Evolutionary conservation across 768 basidiomycete genomes (phyloP).

Genomic region (Tylopilus plumbeoviolaceoides): DNA sequence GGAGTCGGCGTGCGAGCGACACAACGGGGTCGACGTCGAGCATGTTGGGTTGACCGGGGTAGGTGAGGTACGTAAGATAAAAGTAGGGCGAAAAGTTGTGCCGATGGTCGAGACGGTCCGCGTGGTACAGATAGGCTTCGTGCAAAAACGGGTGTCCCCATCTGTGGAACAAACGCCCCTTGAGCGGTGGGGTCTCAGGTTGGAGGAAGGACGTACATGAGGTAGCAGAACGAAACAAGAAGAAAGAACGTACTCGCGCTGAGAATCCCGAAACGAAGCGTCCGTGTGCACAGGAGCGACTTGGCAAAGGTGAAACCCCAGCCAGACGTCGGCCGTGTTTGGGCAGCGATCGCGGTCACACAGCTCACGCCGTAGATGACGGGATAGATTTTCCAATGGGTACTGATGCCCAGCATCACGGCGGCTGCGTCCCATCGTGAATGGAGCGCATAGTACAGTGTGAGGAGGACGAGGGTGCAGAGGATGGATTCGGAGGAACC

Average conservation of each 20-base stretch:
- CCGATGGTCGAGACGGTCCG: slow-evolving; percentile 88
- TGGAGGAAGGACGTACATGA: slow-evolving; percentile 51
- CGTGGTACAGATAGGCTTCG: slow-evolving; percentile 91
- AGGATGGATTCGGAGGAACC: slow-evolving; percentile 93
- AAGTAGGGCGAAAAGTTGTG: slow-evolving; percentile 99
- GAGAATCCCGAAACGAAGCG: slow-evolving; percentile 62
- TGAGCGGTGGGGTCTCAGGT: background rate
- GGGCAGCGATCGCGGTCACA: slow-evolving; percentile 34
- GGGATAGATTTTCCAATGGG: slow-evolving; percentile 98
- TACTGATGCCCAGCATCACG: slow-evolving; percentile 70
- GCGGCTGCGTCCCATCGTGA: slow-evolving; percentile 64
- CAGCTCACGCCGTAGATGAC: slow-evolving; percentile 85
- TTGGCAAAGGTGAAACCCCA: slow-evolving; percentile 28
- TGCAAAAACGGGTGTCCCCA: slow-evolving; percentile 94
- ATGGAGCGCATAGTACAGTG: slow-evolving; percentile 57
- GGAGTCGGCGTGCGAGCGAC: slow-evolving; percentile 38
- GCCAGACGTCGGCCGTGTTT: slow-evolving; percentile 15
- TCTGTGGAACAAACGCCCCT: slow-evolving; percentile 36
- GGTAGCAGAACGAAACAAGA: slow-evolving; percentile 64
- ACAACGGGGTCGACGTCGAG: slow-evolving; percentile 12
- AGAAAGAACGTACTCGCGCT: slow-evolving; percentile 64
- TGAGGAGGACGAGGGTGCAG: slow-evolving; percentile 69
- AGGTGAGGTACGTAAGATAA: slow-evolving; percentile 88
- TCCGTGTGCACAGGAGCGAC: slow-evolving; percentile 45
- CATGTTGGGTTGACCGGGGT: slow-evolving; percentile 41